Conservation (phyloP, 2,329 filamentous ascomycete genomes). For the Daldinia eschscholtzii region DNA sequence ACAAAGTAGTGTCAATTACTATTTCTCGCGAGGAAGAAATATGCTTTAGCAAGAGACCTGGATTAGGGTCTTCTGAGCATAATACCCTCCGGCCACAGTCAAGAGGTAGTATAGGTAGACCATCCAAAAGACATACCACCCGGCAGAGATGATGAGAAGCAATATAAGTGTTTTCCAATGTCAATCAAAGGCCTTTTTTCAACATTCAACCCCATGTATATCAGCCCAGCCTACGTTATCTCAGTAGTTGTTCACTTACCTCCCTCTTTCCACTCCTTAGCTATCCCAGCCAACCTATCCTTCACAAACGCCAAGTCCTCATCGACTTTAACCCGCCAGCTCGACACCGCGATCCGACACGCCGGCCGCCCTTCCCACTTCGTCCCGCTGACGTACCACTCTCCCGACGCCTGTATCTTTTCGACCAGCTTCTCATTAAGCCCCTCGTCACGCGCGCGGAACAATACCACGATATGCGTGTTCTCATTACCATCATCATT, state of each 20-base stretch:
- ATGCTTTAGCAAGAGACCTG: neutral
- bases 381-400: slow-evolving; percentile 87
- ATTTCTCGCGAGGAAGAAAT: neutral
- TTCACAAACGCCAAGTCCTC: slow-evolving; percentile 75
- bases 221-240: neutral
- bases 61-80: too few species aligned
- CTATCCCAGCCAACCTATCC: slow-evolving; percentile 69
- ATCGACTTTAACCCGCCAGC: slow-evolving; percentile 80
- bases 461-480: slow-evolving; percentile 80
- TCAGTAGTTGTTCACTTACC: slow-evolving; percentile 9
- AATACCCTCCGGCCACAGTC: neutral
- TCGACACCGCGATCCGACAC: slow-evolving; percentile 86
- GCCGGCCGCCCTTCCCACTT: slow-evolving; percentile 80
- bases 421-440: slow-evolving; percentile 76
- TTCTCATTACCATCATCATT: slow-evolving; percentile 59
- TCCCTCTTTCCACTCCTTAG: slow-evolving; percentile 44
- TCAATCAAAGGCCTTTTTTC: neutral
- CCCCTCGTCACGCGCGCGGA: slow-evolving; percentile 74
- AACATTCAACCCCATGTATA: neutral
- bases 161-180: neutral
- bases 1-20: neutral
- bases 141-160: neutral
- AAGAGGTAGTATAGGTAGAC: neutral
- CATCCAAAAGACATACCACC: neutral
- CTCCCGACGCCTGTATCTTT: slow-evolving; percentile 78